Evolutionary conservation across 108 stramenopile genomes (phyloP).

Genomic region (Nitzschia sp.): DNA sequence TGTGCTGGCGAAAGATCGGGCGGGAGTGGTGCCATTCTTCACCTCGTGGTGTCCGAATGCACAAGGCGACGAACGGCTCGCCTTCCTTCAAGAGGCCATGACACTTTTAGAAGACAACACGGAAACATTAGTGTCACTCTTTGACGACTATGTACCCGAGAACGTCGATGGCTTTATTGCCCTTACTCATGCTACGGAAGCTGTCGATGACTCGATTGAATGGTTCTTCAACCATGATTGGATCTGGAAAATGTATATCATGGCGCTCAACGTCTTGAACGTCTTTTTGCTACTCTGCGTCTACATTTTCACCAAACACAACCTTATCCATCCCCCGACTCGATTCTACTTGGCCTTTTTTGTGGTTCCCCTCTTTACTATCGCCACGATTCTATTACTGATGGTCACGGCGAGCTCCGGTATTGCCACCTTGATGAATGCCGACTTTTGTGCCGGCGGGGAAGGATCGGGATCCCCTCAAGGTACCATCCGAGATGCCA

Average conservation of each 20-base stretch:
- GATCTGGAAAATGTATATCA: conserved; percentile 39
- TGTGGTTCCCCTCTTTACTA: conserved; percentile 38
- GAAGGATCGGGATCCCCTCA: conserved; percentile 24
- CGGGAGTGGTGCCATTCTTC: neutral
- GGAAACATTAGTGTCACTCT: neutral
- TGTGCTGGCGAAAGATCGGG: neutral
- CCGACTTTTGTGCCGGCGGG: conserved; percentile 55
- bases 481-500: conserved; percentile 41
- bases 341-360: conserved; percentile 23
- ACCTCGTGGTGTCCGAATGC: conserved; percentile 22
- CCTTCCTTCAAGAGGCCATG: neutral
- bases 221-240: conserved; percentile 37
- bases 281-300: conserved; percentile 28
- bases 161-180: conserved; percentile 2
- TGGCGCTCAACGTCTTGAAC: conserved; percentile 42
- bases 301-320: conserved; percentile 34
- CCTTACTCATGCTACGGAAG: conserved; percentile 10
- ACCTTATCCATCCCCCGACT: conserved; percentile 31
- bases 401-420: conserved; percentile 22
- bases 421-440: conserved; percentile 35
- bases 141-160: conserved; percentile 1
- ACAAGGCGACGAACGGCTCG: neutral
- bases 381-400: conserved; percentile 10
- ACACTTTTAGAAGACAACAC: neutral
- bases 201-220: conserved; percentile 21